These are phyloP conservation scores for Tetrapisispora pingtungensis DNA, from an alignment of 805 yeast species.

Conservation along the genomic window DNA sequence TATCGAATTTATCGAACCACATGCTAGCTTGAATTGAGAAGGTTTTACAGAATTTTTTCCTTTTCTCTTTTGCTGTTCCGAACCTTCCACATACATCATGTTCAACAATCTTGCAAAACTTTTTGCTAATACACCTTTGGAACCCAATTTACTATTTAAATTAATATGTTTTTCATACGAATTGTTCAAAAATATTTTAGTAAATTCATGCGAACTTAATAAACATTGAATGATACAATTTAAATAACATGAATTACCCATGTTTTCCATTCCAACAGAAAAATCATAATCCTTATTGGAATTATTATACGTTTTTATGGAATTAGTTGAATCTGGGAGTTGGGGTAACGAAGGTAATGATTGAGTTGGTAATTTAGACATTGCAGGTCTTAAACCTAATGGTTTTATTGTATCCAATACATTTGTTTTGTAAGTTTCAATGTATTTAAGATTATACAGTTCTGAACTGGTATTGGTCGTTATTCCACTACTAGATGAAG, in stretches of 20 bases:
- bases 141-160: conserved; percentile 61
- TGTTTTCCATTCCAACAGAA: conserved; percentile 65
- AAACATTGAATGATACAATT: conserved; percentile 81
- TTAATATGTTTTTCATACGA: conserved; percentile 62
- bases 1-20: conserved; percentile 64
- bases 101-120: conserved; percentile 56
- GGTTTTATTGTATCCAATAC: background rate
- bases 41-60: conserved; percentile 40
- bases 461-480: background rate
- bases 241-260: conserved; percentile 92
- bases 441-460: background rate
- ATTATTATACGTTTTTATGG: background rate
- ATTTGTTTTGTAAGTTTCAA: background rate
- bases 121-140: conserved; percentile 69
- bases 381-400: background rate
- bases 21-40: conserved; percentile 50
- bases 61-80: conserved; percentile 12
- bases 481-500: background rate
- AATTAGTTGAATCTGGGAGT: conserved; percentile 6
- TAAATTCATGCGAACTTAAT: conserved; percentile 59
- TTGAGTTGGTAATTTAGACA: conserved; percentile 10
- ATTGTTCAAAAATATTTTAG: conserved; percentile 54
- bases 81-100: conserved; percentile 39
- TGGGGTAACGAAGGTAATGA: conserved; percentile 16
- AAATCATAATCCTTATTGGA: conserved; percentile 28